phyloP scores from a whole-genome alignment of 2,329 filamentous ascomycete species.

The Botryotinia calthae region DNA sequence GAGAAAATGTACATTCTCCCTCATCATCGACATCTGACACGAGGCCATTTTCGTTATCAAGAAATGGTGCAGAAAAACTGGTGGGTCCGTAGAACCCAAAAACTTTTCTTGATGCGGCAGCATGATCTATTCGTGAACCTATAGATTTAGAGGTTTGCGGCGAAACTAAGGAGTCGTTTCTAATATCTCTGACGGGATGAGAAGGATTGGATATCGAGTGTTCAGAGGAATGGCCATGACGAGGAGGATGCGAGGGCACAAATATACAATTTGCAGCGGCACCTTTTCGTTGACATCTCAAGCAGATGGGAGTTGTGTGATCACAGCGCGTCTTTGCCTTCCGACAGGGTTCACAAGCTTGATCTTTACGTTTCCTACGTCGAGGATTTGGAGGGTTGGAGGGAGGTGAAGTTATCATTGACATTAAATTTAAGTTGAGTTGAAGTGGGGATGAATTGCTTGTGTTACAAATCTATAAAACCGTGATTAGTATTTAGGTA shows the following conservation, averaged over 20 bases:
- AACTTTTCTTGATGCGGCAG: neutral
- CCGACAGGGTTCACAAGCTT: conserved; percentile 5
- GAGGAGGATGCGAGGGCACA: neutral
- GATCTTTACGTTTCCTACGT: conserved; percentile 12
- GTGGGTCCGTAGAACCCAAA: conserved; percentile 3
- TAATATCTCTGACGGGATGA: neutral
- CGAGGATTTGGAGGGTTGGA: neutral
- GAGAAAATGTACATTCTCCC: neutral
- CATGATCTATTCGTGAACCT: neutral
- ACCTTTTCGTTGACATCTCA: conserved; percentile 11
- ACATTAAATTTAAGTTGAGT: neutral
- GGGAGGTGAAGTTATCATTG: neutral
- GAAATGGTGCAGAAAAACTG: conserved; percentile 2
- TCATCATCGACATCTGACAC: neutral
- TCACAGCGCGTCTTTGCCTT: conserved; percentile 6
- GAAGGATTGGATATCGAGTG: neutral
- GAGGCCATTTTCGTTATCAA: neutral
- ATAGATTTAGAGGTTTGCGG: neutral
- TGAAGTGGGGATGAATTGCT: neutral
- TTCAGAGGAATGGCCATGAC: neutral
- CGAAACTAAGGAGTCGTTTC: neutral
- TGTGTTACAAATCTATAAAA: neutral
- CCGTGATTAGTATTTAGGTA: neutral
- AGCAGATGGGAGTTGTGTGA: conserved; percentile 7
- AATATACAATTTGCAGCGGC: conserved; percentile 1